These are phyloP conservation scores for Pseudogymnoascus sp. DNA, from an alignment of 2,329 filamentous ascomycete genomes.

Conservation along the genomic window DNA sequence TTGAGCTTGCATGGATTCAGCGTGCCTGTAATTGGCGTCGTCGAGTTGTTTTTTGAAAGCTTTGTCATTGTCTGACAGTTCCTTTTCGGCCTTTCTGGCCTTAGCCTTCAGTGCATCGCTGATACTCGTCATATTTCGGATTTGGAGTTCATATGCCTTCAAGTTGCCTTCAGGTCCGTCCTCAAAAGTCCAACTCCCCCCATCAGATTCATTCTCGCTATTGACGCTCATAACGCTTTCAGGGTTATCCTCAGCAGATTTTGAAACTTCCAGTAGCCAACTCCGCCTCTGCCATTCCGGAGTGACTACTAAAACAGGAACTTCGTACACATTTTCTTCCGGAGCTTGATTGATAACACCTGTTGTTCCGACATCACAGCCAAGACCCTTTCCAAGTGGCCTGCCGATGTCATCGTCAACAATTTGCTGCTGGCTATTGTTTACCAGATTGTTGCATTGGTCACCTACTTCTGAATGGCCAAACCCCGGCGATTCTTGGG, in stretches of 20 bases:
- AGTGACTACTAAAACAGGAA: not conserved
- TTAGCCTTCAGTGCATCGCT: not conserved
- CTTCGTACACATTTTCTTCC: not conserved
- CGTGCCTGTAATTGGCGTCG: not conserved
- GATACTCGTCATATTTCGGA: not conserved
- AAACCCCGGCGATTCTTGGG: not conserved
- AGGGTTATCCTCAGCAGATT: not conserved
- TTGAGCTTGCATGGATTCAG: not conserved
- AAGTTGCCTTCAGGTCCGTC: not conserved
- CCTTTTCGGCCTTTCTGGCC: not conserved
- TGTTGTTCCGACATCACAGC: not conserved
- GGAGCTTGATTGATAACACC: not conserved
- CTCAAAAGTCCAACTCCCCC: not conserved
- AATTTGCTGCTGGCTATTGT: not conserved
- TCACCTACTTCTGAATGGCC: not conserved
- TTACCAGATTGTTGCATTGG: not conserved
- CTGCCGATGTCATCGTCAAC: not conserved
- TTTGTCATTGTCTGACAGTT: not conserved
- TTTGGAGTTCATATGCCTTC: not conserved
- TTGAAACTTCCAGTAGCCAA: not conserved
- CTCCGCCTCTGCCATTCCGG: not conserved
- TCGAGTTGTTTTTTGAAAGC: not conserved
- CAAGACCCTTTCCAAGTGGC: not conserved
- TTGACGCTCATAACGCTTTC: not conserved
- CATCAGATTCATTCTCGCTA: not conserved